These are phyloP conservation scores for Silybum marianum DNA, from an alignment of 129 eudicot species.

Conservation along the genomic window DNA sequence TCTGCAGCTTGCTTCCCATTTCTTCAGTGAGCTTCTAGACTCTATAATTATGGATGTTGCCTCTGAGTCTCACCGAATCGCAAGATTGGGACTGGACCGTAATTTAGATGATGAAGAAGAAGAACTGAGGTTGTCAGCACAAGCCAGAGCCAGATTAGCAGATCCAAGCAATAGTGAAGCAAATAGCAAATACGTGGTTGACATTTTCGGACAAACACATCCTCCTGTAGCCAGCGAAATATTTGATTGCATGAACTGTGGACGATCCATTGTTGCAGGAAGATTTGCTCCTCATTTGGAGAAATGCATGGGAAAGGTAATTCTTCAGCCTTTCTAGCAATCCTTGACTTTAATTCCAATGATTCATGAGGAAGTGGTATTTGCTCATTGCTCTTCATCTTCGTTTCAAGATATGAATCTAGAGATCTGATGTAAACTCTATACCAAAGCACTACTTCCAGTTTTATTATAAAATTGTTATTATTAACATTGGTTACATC, in stretches of 20 bases:
- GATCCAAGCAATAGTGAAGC: constrained; percentile 83
- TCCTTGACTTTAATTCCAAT: not conserved
- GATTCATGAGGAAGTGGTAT: too few species aligned
- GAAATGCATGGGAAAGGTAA: constrained; percentile 99
- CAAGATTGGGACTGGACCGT: constrained; percentile 84
- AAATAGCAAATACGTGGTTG: constrained; percentile 80
- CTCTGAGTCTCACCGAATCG: constrained; percentile 90
- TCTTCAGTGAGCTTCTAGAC: constrained; percentile 73
- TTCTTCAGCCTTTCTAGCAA: not conserved
- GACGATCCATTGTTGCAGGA: constrained; percentile 86
- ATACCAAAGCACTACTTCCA: not conserved
- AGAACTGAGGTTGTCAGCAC: constrained; percentile 77
- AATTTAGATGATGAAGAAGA: constrained; percentile 87
- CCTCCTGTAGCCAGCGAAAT: constrained; percentile 86
- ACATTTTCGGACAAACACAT: constrained; percentile 97
- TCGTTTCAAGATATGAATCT: not conserved
- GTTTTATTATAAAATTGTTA: too few species aligned
- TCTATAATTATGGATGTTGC: constrained; percentile 87
- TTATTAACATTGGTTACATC: not conserved
- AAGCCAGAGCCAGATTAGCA: constrained; percentile 84
- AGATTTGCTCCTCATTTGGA: constrained; percentile 97
- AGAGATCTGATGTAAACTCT: not conserved
- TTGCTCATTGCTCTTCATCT: not conserved
- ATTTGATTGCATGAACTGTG: constrained; percentile 95
- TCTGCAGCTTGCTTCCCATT: constrained; percentile 68